Conservation (phyloP, 345 rosid species). For the Erysimum cheiranthoides region DNA sequence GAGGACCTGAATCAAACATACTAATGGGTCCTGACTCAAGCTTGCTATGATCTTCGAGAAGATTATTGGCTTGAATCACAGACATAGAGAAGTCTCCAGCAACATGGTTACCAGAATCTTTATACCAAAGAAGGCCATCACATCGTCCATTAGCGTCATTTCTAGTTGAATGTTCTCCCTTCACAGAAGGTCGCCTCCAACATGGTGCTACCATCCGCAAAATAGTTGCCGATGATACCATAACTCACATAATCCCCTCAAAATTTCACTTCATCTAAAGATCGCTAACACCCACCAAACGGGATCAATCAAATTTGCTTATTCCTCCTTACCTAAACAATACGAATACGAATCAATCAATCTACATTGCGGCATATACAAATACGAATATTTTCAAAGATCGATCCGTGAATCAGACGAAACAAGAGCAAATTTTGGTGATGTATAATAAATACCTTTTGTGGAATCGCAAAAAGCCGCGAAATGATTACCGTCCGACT, state of each 20-base stretch:
- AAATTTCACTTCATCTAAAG: conserved; percentile 58
- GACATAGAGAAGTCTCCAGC: conserved; percentile 51
- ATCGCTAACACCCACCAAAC: conserved; percentile 38
- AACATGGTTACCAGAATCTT: conserved; percentile 50
- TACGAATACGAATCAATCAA: conserved; percentile 18
- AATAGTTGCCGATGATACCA: conserved; percentile 75
- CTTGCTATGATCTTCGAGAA: conserved; percentile 50
- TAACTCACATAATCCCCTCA: conserved; percentile 71
- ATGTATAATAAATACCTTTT: conserved; percentile 26
- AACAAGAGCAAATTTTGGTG: background rate
- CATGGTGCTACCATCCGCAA: conserved; percentile 80
- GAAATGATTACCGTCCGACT: background rate
- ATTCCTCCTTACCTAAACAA: conserved; percentile 48
- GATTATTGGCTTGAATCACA: conserved; percentile 49
- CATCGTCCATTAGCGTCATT: conserved; percentile 52
- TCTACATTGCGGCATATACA: conserved; percentile 15
- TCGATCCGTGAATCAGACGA: conserved; percentile 21
- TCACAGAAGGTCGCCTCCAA: conserved; percentile 77
- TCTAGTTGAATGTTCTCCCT: conserved; percentile 70
- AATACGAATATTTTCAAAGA: background rate
- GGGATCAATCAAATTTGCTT: conserved; percentile 40
- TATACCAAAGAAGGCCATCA: conserved; percentile 51
- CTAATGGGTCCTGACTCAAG: conserved; percentile 47
- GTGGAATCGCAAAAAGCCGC: conserved; percentile 19
- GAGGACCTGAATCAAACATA: conserved; percentile 46